Conservation (phyloP, 176 grass and related monocot species). For the Leersia perrieri region DNA sequence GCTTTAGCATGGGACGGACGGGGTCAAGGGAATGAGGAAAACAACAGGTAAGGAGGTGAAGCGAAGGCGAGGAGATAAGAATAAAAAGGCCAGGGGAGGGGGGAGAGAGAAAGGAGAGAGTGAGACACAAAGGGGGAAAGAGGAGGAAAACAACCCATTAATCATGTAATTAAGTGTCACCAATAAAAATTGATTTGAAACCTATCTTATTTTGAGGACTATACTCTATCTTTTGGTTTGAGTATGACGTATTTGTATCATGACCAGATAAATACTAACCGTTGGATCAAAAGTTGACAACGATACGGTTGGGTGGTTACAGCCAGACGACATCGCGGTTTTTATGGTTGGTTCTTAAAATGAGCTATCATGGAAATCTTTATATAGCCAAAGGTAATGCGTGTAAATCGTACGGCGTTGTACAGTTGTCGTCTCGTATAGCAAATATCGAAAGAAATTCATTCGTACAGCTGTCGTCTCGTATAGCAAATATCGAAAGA, state of each 20-base stretch:
- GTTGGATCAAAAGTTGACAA: not conserved
- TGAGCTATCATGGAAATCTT: not conserved
- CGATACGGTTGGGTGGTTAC: not conserved
- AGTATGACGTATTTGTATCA: not conserved
- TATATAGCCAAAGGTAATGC: not conserved
- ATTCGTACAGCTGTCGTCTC: not conserved
- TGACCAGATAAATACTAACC: not conserved
- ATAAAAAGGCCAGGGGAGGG: conserved; percentile 27
- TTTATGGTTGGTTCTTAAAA: not conserved
- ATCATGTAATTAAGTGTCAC: not conserved
- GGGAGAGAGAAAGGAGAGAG: not conserved
- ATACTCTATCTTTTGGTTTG: not conserved
- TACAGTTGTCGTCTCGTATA: not conserved
- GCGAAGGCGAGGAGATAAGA: conserved; percentile 32
- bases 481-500: not conserved
- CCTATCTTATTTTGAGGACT: not conserved
- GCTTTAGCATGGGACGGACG: conserved; percentile 32
- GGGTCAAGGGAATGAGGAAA: conserved; percentile 22
- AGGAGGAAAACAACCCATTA: not conserved
- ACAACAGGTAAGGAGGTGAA: conserved; percentile 33
- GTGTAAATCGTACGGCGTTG: not conserved
- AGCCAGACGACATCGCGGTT: not conserved
- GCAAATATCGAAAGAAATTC: not conserved
- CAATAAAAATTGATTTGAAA: not conserved
- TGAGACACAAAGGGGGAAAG: not conserved